phyloP scores from a whole-genome alignment of 2,329 filamentous ascomycete genomes.

The Phyllosticta paracitricarpa region DNA sequence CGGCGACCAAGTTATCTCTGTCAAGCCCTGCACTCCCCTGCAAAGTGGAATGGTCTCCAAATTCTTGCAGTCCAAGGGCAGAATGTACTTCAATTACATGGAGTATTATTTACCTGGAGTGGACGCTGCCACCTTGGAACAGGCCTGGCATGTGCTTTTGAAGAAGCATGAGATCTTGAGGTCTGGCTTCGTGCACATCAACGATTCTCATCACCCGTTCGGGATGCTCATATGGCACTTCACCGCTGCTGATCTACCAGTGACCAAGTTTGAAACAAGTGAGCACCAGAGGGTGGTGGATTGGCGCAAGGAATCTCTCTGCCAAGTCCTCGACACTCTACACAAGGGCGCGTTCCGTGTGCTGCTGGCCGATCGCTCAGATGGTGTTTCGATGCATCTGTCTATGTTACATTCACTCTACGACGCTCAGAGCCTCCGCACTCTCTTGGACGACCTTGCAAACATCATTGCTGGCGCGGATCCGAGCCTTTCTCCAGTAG shows the following conservation, averaged over 20 bases:
- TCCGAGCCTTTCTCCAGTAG: constrained; percentile 24
- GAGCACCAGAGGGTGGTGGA: constrained; percentile 10
- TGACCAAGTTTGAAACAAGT: constrained; percentile 11
- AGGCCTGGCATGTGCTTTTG: constrained; percentile 51
- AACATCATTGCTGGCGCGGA: constrained; percentile 11
- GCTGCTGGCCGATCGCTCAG: constrained; percentile 32
- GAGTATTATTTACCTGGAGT: constrained; percentile 42
- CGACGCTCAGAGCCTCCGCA: constrained; percentile 64
- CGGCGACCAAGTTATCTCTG: constrained; percentile 37
- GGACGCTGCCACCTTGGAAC: constrained; percentile 32
- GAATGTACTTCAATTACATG: constrained; percentile 67
- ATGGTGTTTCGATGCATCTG: constrained; percentile 31
- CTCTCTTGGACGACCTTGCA: constrained; percentile 53
- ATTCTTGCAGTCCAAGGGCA: constrained; percentile 56
- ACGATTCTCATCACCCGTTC: constrained; percentile 53
- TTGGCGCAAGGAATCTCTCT: constrained; percentile 18
- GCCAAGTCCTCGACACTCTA: constrained; percentile 34
- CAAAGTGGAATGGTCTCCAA: constrained; percentile 73
- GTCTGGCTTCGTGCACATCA: constrained; percentile 58
- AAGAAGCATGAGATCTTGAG: constrained; percentile 60
- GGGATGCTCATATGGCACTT: constrained; percentile 59
- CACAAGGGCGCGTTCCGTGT: constrained; percentile 55
- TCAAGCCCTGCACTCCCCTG: constrained; percentile 69
- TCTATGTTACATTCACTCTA: constrained; percentile 74
- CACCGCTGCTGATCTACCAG: constrained; percentile 26